phyloP scores from a whole-genome alignment of 306 rosid genomes.

The Vigna nakashimae region DNA sequence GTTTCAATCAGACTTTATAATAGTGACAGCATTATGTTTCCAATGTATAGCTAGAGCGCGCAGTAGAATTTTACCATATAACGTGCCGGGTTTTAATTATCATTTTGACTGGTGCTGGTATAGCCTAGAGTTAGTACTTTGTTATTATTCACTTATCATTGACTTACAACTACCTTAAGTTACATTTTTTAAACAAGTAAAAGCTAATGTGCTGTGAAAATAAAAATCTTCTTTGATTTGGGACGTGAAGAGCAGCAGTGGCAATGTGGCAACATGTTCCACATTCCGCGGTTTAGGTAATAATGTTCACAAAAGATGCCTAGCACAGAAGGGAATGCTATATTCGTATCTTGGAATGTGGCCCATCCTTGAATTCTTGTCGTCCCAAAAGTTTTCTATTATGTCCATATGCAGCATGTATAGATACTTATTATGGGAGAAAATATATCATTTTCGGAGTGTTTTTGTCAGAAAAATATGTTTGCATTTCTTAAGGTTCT shows the following conservation, averaged over 20 bases:
- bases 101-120: not conserved
- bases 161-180: conserved; percentile 25
- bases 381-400: conserved; percentile 46
- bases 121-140: not conserved
- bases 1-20: not conserved
- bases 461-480: not conserved
- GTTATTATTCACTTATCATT: not conserved
- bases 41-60: not conserved
- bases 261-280: conserved; percentile 47
- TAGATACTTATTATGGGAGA: not conserved
- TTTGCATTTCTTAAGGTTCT: conserved; percentile 19
- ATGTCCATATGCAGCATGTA: not conserved
- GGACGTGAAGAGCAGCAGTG: conserved; percentile 22
- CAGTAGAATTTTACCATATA: conserved; percentile 3
- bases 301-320: conserved; percentile 53
- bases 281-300: conserved; percentile 46
- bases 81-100: conserved; percentile 20
- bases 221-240: conserved; percentile 31
- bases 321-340: conserved; percentile 51
- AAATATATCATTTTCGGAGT: conserved; percentile 12
- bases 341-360: conserved; percentile 51
- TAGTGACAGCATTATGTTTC: conserved; percentile 12
- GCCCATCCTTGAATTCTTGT: conserved; percentile 86
- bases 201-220: conserved; percentile 12
- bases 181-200: not conserved